Evolutionary conservation across 805 yeast species (phyloP).

Genomic region (Cyberlindnera suaveolens): DNA sequence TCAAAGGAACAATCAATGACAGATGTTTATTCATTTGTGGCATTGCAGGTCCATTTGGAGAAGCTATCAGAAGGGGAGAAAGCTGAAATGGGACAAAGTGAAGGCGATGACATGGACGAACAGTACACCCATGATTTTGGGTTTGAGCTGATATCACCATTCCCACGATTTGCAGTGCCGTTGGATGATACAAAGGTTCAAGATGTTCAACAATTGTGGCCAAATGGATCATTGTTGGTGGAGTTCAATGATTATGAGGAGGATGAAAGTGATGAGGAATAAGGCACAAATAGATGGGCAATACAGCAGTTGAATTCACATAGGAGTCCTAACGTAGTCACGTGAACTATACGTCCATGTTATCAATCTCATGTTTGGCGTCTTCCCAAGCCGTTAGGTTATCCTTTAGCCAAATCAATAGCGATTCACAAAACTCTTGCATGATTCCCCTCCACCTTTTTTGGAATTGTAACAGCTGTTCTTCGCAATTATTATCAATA

Average conservation of each 20-base stretch:
- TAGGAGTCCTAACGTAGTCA: too few relatives aligned
- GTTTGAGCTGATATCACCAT: constrained; percentile 57
- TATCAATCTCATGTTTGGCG: constrained; percentile 24
- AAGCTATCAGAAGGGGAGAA: constrained; percentile 3
- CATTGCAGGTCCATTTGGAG: constrained; percentile 29
- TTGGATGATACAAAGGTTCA: constrained; percentile 27
- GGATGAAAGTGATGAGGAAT: constrained; percentile 7
- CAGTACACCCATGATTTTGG: constrained; percentile 36
- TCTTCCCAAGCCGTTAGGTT: constrained; percentile 34
- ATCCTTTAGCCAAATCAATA: constrained; percentile 31
- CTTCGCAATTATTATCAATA: constrained; percentile 24
- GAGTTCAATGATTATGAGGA: constrained; percentile 32
- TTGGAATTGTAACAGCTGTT: constrained; percentile 23
- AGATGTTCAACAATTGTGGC: constrained; percentile 49
- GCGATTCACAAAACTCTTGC: constrained; percentile 26
- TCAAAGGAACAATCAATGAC: constrained; percentile 30
- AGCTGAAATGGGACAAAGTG: background rate
- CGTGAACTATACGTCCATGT: constrained; percentile 5
- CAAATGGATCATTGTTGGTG: constrained; percentile 61
- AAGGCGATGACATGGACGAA: constrained; percentile 7
- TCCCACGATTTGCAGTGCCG: constrained; percentile 51
- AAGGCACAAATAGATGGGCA: background rate
- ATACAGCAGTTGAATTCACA: too few relatives aligned
- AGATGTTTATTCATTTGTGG: constrained; percentile 47
- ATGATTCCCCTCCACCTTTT: constrained; percentile 25